phyloP scores from a whole-genome alignment of 768 basidiomycete genomes.

The Dioszegia aurantiaca region DNA sequence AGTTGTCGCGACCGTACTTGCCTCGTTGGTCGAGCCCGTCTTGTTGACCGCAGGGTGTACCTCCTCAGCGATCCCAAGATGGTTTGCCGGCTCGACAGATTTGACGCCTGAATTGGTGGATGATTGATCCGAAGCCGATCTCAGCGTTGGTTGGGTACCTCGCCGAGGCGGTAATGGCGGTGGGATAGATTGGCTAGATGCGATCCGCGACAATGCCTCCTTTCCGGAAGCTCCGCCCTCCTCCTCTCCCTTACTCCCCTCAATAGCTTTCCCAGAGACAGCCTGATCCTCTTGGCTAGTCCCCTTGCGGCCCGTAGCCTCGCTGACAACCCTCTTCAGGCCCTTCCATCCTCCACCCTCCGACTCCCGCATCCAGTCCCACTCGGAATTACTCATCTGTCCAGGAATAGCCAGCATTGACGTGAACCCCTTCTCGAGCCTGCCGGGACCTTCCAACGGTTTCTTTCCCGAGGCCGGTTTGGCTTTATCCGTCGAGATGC shows the following conservation, averaged over 20 bases:
- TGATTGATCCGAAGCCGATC: background rate
- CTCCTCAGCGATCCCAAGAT: no score
- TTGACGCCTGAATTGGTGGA: no score
- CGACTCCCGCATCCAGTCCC: constrained; percentile 4
- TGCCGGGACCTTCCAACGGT: background rate
- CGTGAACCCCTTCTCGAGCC: background rate
- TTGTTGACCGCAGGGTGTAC: no score
- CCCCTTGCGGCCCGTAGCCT: background rate
- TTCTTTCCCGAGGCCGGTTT: constrained; percentile 1
- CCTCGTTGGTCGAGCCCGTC: no score
- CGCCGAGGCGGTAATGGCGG: constrained; percentile 1
- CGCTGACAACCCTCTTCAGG: background rate
- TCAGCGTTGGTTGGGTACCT: background rate
- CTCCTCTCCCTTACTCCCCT: background rate
- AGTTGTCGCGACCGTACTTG: no score
- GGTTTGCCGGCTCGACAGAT: no score
- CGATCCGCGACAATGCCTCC: background rate
- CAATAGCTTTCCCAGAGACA: background rate
- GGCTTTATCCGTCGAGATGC: background rate
- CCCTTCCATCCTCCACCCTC: constrained; percentile 1
- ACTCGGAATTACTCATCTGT: background rate
- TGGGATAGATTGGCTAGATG: background rate
- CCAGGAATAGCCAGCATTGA: constrained; percentile 2
- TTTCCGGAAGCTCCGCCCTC: no score
- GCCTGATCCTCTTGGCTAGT: background rate